Percentiles rank a stretch among this genome's conserved stretches.
Evolutionary conservation across 2,329 filamentous ascomycete species (phyloP).

Genomic region (Trichophyton simii): DNA sequence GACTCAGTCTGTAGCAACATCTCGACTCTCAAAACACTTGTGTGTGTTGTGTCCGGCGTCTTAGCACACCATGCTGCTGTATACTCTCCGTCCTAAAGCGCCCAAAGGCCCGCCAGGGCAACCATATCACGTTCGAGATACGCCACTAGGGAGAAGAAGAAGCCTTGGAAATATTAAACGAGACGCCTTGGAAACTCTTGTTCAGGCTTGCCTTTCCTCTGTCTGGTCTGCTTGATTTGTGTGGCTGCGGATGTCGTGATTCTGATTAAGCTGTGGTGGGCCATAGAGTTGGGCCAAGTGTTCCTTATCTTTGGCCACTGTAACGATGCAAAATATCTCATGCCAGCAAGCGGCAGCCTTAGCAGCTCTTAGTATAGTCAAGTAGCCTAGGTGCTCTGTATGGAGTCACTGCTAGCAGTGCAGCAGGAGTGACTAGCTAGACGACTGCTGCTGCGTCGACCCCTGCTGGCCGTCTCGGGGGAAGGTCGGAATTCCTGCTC

Average conservation of each 20-base stretch:
- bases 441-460: too few relatives aligned
- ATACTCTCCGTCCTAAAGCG: not conserved
- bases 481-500: not conserved
- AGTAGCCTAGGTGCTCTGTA: too few relatives aligned
- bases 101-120: not conserved
- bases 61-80: not conserved
- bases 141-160: not conserved
- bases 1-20: not conserved
- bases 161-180: not conserved
- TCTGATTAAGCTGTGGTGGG: not conserved
- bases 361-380: too few relatives aligned
- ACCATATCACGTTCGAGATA: not conserved
- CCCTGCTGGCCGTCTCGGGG: not conserved
- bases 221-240: not conserved
- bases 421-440: too few relatives aligned
- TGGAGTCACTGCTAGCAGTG: too few relatives aligned
- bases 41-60: not conserved
- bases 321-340: too few relatives aligned
- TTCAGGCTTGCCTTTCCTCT: not conserved
- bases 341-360: too few relatives aligned
- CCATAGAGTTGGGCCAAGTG: constrained; percentile 2
- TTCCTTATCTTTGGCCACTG: not conserved
- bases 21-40: not conserved
- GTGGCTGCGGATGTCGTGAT: constrained; percentile 3
- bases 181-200: not conserved